Percentiles rank a stretch among this genome's conserved stretches.
Evolutionary conservation across 495 filamentous ascomycete species (phyloP).

Genomic region (Wilcoxina mikolae): DNA sequence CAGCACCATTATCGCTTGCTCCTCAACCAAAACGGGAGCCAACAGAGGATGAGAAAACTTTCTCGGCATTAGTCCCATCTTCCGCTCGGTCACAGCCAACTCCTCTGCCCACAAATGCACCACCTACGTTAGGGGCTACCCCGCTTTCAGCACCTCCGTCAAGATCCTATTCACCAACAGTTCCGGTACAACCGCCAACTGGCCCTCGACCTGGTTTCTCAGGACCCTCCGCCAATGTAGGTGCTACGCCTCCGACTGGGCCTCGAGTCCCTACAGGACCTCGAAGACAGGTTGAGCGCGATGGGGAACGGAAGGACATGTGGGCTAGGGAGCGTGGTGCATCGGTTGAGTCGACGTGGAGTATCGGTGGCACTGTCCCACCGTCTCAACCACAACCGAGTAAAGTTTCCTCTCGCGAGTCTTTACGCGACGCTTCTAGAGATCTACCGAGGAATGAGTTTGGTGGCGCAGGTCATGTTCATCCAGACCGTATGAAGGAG

Average conservation of each 20-base stretch:
- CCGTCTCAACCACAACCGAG: conserved; percentile 2
- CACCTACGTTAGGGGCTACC: conserved; percentile 11
- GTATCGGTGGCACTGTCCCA: conserved; percentile 3
- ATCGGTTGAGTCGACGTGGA: conserved; percentile 19
- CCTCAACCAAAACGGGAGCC: neutral
- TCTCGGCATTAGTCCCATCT: conserved; percentile 18
- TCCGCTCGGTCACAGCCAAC: conserved; percentile 15
- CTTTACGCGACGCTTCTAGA: conserved; percentile 3
- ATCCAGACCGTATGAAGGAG: conserved; percentile 24
- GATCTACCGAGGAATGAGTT: conserved; percentile 3
- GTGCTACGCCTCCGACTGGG: conserved; percentile 20
- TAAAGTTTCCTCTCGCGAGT: conserved; percentile 8
- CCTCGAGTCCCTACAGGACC: conserved; percentile 23
- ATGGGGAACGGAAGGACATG: conserved; percentile 19
- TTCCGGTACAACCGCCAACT: conserved; percentile 12
- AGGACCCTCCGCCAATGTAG: conserved; percentile 1
- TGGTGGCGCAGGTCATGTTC: conserved; percentile 14
- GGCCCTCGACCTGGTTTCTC: conserved; percentile 14
- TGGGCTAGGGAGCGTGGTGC: conserved; percentile 17
- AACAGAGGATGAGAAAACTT: conserved; percentile 16
- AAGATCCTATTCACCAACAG: conserved; percentile 22
- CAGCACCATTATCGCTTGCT: neutral
- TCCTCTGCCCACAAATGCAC: conserved; percentile 11
- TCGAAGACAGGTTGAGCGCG: conserved; percentile 15
- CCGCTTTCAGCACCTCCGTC: conserved; percentile 21